Evolutionary conservation across 768 basidiomycete species (phyloP).

Genomic region (Tulasnella sp.): DNA sequence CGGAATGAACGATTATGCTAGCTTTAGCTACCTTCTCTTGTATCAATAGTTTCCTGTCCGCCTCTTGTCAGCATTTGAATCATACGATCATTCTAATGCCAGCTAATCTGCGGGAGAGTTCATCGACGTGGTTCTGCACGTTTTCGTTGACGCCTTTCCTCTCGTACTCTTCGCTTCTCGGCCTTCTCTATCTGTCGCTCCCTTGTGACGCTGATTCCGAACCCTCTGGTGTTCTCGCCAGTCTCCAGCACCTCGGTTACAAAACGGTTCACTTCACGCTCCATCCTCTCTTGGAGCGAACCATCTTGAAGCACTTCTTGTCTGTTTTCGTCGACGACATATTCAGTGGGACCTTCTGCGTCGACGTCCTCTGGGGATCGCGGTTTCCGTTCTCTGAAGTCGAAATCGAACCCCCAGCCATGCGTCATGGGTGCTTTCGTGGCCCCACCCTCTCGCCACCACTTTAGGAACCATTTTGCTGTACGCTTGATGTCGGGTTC

Average conservation of each 20-base stretch:
- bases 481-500: conserved; percentile 62
- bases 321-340: background rate
- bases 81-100: background rate
- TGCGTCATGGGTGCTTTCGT: conserved; percentile 8
- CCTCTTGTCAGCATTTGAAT: background rate
- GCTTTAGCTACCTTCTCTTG: background rate
- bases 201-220: background rate
- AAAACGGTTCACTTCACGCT: background rate
- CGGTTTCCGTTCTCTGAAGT: background rate
- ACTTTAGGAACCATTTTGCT: conserved; percentile 70
- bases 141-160: background rate
- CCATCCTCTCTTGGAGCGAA: background rate
- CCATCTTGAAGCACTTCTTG: background rate
- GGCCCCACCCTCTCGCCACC: conserved; percentile 58
- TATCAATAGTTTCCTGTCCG: background rate
- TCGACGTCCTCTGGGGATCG: background rate
- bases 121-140: background rate
- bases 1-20: background rate
- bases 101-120: background rate
- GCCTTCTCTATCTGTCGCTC: background rate
- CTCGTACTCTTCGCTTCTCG: background rate
- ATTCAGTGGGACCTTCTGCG: background rate
- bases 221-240: background rate
- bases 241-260: background rate
- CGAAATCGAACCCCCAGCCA: conserved; percentile 20